Evolutionary conservation across 495 filamentous ascomycete genomes (phyloP).

Genomic region (Ascobolus immersus): DNA sequence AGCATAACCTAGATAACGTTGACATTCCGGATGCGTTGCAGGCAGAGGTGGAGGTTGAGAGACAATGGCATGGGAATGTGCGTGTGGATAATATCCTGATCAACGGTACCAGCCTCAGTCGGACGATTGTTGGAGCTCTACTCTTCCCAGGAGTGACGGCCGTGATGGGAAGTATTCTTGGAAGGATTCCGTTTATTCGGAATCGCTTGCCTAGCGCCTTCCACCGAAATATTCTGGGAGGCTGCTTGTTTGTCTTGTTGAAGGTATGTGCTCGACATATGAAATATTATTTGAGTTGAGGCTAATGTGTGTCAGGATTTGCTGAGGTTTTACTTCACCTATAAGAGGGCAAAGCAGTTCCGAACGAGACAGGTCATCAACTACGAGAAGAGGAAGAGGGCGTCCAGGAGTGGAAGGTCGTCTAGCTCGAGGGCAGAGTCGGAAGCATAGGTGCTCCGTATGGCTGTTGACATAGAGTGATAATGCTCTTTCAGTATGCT

Average conservation of each 20-base stretch:
- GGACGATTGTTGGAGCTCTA: slow-evolving; percentile 14
- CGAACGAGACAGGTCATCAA: slow-evolving; percentile 15
- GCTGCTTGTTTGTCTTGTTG: slow-evolving; percentile 15
- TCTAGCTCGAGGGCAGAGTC: too few relatives aligned
- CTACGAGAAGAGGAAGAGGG: slow-evolving; percentile 5
- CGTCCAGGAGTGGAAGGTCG: too few relatives aligned
- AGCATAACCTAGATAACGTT: too few relatives aligned
- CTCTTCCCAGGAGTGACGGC: slow-evolving; percentile 15
- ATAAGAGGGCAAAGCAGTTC: slow-evolving; percentile 16
- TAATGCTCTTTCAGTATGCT: too few relatives aligned
- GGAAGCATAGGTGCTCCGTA: too few relatives aligned
- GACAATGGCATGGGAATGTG: too few relatives aligned
- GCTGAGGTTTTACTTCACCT: slow-evolving; percentile 16
- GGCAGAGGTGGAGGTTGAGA: slow-evolving; percentile 14
- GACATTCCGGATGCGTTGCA: not conserved
- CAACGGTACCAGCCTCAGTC: slow-evolving; percentile 16
- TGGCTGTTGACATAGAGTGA: too few relatives aligned
- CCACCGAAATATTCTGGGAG: slow-evolving; percentile 15
- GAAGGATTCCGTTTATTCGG: slow-evolving; percentile 12
- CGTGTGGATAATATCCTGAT: slow-evolving; percentile 16
- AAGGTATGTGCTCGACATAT: slow-evolving; percentile 11
- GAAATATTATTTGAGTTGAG: slow-evolving; percentile 1
- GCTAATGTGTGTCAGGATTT: slow-evolving; percentile 10
- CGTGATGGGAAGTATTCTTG: slow-evolving; percentile 13
- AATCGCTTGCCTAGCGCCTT: slow-evolving; percentile 13